Percentiles rank a stretch among this genome's conserved stretches.
Conservation (phyloP, 352 stramenopile species). For the Halophytophthora batemanensis region DNA sequence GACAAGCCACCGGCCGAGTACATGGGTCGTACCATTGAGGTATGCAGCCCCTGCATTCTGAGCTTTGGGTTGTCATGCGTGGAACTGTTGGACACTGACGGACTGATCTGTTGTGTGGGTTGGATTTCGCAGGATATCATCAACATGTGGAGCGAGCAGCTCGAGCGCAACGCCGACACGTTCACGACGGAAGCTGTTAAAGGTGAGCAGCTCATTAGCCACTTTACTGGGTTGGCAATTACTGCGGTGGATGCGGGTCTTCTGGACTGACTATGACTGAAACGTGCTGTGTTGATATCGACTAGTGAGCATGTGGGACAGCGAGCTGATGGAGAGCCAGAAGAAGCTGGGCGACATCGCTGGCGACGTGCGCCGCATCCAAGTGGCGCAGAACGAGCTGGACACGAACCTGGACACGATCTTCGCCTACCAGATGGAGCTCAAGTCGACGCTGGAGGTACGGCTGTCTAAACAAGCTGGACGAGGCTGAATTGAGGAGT, state of each 20-base stretch:
- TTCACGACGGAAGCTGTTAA: conserved; percentile 88
- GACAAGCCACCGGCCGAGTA: conserved; percentile 81
- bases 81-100: too few relatives aligned
- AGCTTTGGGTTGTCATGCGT: too few relatives aligned
- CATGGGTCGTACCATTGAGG: conserved; percentile 83
- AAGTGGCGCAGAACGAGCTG: conserved; percentile 84
- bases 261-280: too few relatives aligned
- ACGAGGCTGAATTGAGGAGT: conserved; percentile 4
- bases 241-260: too few relatives aligned
- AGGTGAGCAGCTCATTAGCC: conserved; percentile 39
- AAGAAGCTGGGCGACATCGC: conserved; percentile 82
- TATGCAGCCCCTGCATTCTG: conserved; percentile 14
- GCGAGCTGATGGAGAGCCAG: conserved; percentile 82
- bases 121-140: conserved; percentile 87
- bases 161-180: conserved; percentile 80
- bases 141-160: conserved; percentile 87
- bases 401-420: conserved; percentile 87
- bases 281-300: conserved; percentile 4
- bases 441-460: conserved; percentile 87
- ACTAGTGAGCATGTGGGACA: conserved; percentile 82
- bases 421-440: conserved; percentile 87
- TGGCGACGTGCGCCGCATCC: conserved; percentile 78
- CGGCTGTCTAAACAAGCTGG: neutral
- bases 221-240: too few relatives aligned
- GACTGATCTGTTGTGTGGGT: too few relatives aligned